phyloP scores from a whole-genome alignment of 352 stramenopile species.

The Phytophthora syringae region DNA sequence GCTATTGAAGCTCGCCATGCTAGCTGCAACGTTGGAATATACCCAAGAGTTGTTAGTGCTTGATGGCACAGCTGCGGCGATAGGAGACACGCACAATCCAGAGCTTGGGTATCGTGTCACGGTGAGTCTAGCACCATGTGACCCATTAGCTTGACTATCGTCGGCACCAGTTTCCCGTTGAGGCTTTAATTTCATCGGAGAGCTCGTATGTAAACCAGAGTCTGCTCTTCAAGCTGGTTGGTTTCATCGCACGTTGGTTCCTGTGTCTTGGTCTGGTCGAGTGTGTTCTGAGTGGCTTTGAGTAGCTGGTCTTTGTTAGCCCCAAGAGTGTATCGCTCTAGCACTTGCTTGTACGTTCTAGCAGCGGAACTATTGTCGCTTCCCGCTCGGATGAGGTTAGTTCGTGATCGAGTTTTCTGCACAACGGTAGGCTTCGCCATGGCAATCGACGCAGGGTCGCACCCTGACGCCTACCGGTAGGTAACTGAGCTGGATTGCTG shows the following conservation, averaged over 20 bases:
- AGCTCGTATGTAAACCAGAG: not conserved
- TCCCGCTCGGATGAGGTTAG: constrained; percentile 18
- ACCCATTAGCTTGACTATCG: not conserved
- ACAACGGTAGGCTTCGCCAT: not conserved
- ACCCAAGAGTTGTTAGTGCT: constrained; percentile 7
- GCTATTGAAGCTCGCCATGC: not conserved
- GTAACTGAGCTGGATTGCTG: not conserved
- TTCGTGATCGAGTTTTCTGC: constrained; percentile 29
- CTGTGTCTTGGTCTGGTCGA: not conserved
- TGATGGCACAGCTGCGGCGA: not conserved
- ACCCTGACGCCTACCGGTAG: constrained; percentile 14
- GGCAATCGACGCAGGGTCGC: constrained; percentile 1
- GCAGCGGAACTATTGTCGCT: constrained; percentile 7
- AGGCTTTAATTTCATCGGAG: not conserved
- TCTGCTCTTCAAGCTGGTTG: constrained; percentile 21
- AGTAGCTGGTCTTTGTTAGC: constrained; percentile 24
- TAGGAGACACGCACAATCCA: too few species aligned
- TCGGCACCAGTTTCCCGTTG: constrained; percentile 7
- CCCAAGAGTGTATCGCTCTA: constrained; percentile 46
- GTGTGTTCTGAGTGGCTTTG: not conserved
- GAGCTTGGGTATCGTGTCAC: constrained; percentile 4
- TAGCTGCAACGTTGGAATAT: constrained; percentile 2
- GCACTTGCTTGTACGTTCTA: constrained; percentile 44
- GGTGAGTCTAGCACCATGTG: not conserved
- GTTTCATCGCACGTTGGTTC: constrained; percentile 2